Evolutionary conservation across 2,329 filamentous ascomycete genomes (phyloP).

Genomic region (Colletotrichum falcatum): DNA sequence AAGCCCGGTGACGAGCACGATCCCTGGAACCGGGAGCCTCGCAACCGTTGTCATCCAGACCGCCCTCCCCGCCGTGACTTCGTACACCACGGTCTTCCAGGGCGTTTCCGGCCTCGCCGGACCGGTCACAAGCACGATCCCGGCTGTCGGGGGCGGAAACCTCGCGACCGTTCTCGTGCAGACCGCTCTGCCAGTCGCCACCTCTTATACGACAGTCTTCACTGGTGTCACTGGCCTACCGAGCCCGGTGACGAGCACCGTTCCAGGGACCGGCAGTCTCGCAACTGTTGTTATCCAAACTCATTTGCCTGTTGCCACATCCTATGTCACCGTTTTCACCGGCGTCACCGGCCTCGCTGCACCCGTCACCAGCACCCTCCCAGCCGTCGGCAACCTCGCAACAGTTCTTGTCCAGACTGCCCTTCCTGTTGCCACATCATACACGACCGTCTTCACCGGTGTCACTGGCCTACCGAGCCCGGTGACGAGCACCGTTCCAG

Average conservation of each 20-base stretch:
- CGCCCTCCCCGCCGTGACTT: not conserved
- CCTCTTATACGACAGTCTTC: constrained; percentile 12
- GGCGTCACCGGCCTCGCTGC: not conserved
- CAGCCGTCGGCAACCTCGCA: not conserved
- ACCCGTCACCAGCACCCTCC: not conserved
- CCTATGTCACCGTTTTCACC: not conserved
- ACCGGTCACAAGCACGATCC: not conserved
- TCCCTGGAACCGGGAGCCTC: not conserved
- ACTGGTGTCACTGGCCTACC: not conserved
- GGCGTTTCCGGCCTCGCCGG: not conserved
- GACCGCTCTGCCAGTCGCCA: constrained; percentile 2
- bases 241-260: not conserved
- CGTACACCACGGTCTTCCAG: not conserved
- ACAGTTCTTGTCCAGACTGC: not conserved
- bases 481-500: not conserved
- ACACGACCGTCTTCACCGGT: constrained; percentile 8
- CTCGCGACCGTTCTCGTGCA: not conserved
- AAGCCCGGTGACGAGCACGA: accelerated
- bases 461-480: not conserved
- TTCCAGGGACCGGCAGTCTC: not conserved
- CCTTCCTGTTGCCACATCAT: not conserved
- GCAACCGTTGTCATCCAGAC: not conserved
- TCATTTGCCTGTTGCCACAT: not conserved
- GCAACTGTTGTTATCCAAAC: constrained; percentile 2
- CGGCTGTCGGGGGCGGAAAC: not conserved